Evolutionary conservation across 371 early-diverging fungal species (phyloP).

Genomic region (Lichtheimia corymbifera): DNA sequence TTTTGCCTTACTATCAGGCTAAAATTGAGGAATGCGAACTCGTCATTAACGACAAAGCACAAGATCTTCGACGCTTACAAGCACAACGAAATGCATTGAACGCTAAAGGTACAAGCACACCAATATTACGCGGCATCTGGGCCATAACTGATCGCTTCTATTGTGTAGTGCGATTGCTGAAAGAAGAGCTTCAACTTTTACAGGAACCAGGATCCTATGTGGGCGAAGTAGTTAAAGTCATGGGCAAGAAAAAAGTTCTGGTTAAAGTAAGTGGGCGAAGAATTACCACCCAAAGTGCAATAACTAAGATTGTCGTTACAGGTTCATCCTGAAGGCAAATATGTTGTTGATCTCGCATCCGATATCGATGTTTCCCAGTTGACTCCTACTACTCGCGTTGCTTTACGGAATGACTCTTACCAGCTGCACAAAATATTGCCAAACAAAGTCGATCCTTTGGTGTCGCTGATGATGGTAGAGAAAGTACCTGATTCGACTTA

Average conservation of each 20-base stretch:
- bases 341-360: constrained; percentile 94
- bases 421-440: constrained; percentile 99
- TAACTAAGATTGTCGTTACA: constrained; percentile 10
- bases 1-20: constrained; percentile 72
- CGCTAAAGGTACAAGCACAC: constrained; percentile 72
- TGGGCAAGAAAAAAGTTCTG: constrained; percentile 99
- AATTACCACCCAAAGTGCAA: not conserved
- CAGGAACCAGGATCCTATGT: constrained; percentile 98
- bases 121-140: not conserved
- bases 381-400: constrained; percentile 96
- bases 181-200: constrained; percentile 97
- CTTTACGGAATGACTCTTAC: constrained; percentile 96
- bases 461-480: constrained; percentile 99
- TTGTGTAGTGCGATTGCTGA: constrained; percentile 87
- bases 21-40: constrained; percentile 91
- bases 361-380: constrained; percentile 92
- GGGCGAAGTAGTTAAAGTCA: constrained; percentile 98
- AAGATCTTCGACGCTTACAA: constrained; percentile 96
- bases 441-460: constrained; percentile 99
- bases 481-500: constrained; percentile 99
- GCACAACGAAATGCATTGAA: constrained; percentile 98
- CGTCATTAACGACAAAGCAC: constrained; percentile 85
- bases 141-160: not conserved
- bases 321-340: constrained; percentile 99
- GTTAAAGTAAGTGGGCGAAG: constrained; percentile 77